Percentiles rank a stretch among this genome's conserved stretches.
Conservation (phyloP, 1,284 basidiomycete genomes). For the Ustilago esculenta region DNA sequence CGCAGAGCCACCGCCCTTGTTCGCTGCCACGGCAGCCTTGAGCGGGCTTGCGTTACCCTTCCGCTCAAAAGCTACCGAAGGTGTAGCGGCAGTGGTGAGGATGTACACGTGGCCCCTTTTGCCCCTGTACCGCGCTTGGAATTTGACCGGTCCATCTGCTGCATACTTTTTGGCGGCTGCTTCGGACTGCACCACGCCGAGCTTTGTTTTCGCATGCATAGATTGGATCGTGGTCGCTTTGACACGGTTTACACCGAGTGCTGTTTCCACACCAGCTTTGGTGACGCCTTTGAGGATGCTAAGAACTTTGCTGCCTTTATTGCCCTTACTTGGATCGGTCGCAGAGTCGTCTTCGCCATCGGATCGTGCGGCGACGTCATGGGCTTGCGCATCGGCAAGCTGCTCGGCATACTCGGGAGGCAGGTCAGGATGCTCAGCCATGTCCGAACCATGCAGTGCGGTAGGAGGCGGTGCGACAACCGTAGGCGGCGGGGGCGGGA, state of each 20-base stretch:
- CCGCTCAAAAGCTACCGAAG: conserved; percentile 58
- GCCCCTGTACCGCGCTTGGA: conserved; percentile 59
- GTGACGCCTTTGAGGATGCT: conserved; percentile 60
- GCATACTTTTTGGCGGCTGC: conserved; percentile 21
- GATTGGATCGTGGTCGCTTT: conserved; percentile 61
- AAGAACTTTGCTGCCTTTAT: conserved; percentile 53
- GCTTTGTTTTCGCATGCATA: conserved; percentile 55
- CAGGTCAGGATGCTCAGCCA: conserved; percentile 47
- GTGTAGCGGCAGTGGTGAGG: conserved; percentile 65
- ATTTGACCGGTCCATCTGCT: conserved; percentile 41
- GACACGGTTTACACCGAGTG: conserved; percentile 64
- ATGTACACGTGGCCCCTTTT: conserved; percentile 61
- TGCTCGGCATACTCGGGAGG: conserved; percentile 58
- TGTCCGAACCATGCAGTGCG: conserved; percentile 27
- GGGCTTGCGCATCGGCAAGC: conserved; percentile 42
- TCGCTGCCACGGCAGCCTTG: conserved; percentile 27
- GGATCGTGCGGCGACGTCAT: conserved; percentile 43
- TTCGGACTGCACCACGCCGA: conserved; percentile 60
- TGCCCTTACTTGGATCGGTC: conserved; percentile 36
- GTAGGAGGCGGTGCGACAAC: conserved; percentile 49
- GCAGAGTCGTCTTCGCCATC: conserved; percentile 44
- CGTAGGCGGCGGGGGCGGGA: conserved; percentile 69
- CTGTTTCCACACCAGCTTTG: conserved; percentile 56
- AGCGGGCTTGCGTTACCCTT: conserved; percentile 17
- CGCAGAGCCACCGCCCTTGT: conserved; percentile 8